phyloP scores from a whole-genome alignment of 2,329 filamentous ascomycete genomes.

The Stachybotrys chartarum region DNA sequence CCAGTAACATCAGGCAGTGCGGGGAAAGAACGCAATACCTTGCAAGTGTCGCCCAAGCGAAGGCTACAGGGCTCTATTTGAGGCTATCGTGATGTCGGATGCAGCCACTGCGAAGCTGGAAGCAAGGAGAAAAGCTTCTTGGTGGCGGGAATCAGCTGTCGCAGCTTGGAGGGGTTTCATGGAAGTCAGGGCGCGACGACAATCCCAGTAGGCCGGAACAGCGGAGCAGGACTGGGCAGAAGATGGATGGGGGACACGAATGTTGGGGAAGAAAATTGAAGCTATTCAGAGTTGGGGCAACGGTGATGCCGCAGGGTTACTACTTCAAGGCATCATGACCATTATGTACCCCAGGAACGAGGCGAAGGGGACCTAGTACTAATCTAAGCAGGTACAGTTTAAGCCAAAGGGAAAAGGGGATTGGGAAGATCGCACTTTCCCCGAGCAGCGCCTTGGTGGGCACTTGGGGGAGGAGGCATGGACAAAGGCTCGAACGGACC shows the following conservation, averaged over 20 bases:
- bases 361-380: neutral
- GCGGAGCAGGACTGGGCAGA: conserved; percentile 6
- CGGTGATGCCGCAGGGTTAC: neutral
- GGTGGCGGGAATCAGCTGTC: neutral
- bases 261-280: conserved; percentile 11
- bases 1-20: neutral
- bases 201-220: neutral
- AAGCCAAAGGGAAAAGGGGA: conserved; percentile 2
- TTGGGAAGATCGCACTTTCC: neutral
- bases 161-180: neutral
- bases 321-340: neutral
- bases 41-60: neutral
- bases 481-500: neutral
- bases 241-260: conserved; percentile 4
- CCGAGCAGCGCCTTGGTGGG: neutral
- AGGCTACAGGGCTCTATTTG: neutral
- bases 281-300: conserved; percentile 18
- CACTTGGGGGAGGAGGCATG: neutral
- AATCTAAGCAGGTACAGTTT: neutral
- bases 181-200: neutral
- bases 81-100: neutral
- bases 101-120: neutral
- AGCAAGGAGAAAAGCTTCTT: neutral
- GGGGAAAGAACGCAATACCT: neutral
- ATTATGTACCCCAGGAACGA: neutral